A percentile compares a stretch with the other conserved stretches of the same genome.
These are phyloP conservation scores for Komagataella pastoris DNA, from an alignment of 805 yeast species.

Conservation along the genomic window DNA sequence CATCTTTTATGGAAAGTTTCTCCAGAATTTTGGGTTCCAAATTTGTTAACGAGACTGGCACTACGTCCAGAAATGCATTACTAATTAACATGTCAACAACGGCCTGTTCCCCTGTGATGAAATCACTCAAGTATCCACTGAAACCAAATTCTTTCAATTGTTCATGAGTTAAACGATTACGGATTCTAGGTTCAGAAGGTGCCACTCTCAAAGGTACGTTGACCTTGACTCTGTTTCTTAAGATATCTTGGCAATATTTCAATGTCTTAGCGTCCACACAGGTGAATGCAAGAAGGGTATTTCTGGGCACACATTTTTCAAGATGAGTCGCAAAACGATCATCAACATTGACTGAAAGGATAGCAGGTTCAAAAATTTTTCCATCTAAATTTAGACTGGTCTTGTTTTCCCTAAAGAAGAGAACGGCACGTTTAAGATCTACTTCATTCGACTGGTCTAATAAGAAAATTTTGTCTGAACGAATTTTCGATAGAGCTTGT, in stretches of 20 bases:
- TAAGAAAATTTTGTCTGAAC: background rate
- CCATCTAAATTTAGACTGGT: constrained; percentile 18
- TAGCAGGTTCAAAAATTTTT: constrained; percentile 60
- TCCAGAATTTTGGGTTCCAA: constrained; percentile 25
- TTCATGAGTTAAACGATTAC: constrained; percentile 9
- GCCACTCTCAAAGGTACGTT: constrained; percentile 47
- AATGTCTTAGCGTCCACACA: constrained; percentile 40
- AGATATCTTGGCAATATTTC: constrained; percentile 23
- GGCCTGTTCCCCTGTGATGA: constrained; percentile 55
- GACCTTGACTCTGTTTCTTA: constrained; percentile 24
- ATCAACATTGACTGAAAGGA: constrained; percentile 44
- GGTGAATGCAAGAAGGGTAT: constrained; percentile 50
- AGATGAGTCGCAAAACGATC: constrained; percentile 41
- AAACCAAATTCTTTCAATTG: constrained; percentile 44
- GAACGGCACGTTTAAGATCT: constrained; percentile 17
- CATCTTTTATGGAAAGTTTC: constrained; percentile 17
- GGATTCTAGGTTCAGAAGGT: constrained; percentile 5
- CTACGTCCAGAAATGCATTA: constrained; percentile 29
- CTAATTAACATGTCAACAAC: constrained; percentile 66
- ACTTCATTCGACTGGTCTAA: background rate
- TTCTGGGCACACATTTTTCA: constrained; percentile 40
- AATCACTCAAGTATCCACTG: constrained; percentile 68
- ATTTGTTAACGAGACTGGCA: constrained; percentile 50
- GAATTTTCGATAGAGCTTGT: background rate
- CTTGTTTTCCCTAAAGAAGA: constrained; percentile 24